Base-by-base conservation (phyloP, 352 stramenopile genomes). In the Pythium vanterpoolii region DNA sequence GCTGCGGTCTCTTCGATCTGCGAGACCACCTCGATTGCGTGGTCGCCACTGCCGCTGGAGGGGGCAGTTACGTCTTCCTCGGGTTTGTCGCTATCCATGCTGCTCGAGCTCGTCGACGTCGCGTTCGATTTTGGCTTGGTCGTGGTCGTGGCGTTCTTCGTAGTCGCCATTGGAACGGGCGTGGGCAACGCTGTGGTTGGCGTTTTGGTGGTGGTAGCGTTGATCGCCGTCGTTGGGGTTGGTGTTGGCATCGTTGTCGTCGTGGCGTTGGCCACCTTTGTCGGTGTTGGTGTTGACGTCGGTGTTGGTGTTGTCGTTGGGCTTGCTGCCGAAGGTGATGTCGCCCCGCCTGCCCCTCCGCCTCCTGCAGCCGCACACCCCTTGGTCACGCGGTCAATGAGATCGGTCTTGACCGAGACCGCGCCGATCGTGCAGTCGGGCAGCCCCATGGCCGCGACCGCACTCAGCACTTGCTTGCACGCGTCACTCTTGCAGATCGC, bases 401-500 rank as follows among this genome's bases (percentile, higher is more conserved):
- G 42, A 30, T 68, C 60, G 2, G 9, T 55, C 60, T 62, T 58
- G 1, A 68, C 16, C 4, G 52, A 59, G 38, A 62, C 47, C n/a
- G 39, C 43, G 39, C 60, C 53, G 46, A 68, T 51, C 52, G 52
- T 10, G 45, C 60, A 68, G 60, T 62, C 60, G 18, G 52, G 45
- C 8, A 68, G 60, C 0, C 46, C 45, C 38, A 62, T 28, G 8
- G 34, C 45, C 8, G 34, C 39, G 18, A 68, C 47, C 1, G 40
- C 56, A 8, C 28, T 13, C 21, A 69, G 28, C 42, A 69, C 50
- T 27, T 66, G 24, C 36, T 48, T 56, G 24, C 62, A 69, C 9
- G 56, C 62, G 14, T 56, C 44, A 31, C 57, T 70, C 36, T 48
- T 53, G 50, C 63, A 70, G 30, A 70, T 66, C 13, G 18, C 44